Evolutionary conservation across 352 stramenopile species (phyloP).

Genomic region (Poterioochromonas sp.): DNA sequence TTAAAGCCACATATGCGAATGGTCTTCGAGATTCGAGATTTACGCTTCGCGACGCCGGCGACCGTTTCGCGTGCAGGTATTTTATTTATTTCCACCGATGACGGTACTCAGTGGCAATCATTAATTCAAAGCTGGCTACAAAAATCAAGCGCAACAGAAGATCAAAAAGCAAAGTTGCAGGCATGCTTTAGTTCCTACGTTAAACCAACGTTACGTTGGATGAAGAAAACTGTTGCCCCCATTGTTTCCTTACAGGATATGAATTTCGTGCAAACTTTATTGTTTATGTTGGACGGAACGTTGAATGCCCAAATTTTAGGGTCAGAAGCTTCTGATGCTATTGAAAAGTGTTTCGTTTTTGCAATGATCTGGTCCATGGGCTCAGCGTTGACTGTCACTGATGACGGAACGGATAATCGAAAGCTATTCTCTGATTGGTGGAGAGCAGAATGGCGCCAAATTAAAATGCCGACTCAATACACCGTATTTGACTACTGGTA

Average conservation of each 20-base stretch:
- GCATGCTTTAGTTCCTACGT: constrained; percentile 81
- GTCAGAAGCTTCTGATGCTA: constrained; percentile 46
- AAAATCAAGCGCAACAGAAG: constrained; percentile 55
- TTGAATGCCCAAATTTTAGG: constrained; percentile 70
- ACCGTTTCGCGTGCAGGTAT: constrained; percentile 88
- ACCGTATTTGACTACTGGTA: constrained; percentile 96
- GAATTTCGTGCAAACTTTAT: constrained; percentile 75
- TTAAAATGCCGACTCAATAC: constrained; percentile 85
- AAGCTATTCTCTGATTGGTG: constrained; percentile 88
- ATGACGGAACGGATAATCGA: constrained; percentile 86
- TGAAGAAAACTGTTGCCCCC: constrained; percentile 78
- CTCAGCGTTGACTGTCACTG: constrained; percentile 74
- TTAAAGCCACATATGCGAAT: constrained; percentile 90
- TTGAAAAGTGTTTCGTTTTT: constrained; percentile 78
- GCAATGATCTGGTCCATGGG: constrained; percentile 88
- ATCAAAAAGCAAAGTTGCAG: constrained; percentile 48
- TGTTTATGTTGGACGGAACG: constrained; percentile 86
- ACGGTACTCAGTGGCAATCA: constrained; percentile 85
- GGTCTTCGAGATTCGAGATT: constrained; percentile 92
- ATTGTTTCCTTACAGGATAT: constrained; percentile 85
- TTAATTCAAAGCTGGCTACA: constrained; percentile 82
- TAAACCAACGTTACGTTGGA: constrained; percentile 76
- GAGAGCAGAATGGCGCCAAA: constrained; percentile 85
- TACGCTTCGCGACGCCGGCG: constrained; percentile 85
- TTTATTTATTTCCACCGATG: constrained; percentile 85